Evolutionary conservation across 2,329 filamentous ascomycete genomes (phyloP), one percentile per base, ranked within the genome.

Genomic region (Penicillium sp.): DNA sequence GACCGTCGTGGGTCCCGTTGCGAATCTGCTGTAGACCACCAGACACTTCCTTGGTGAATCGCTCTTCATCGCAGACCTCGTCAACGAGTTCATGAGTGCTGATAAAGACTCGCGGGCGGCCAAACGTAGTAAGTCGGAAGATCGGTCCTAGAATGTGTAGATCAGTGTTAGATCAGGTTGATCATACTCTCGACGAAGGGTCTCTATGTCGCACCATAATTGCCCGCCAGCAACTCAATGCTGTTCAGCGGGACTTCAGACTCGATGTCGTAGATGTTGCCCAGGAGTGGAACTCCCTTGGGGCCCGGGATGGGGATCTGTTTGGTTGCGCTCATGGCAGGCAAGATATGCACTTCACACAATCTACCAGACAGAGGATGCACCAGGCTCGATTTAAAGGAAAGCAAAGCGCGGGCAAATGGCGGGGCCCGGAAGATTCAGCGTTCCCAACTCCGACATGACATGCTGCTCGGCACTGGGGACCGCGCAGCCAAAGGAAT

Each of bases 191-290:
- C 5, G 8, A 5, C 19, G 32, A 3, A 27, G n/a, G 21, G 19
- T 2, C 7, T 15, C 7, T 35, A 9, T 6, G 13, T 41, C 65
- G 50, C 56, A 82, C 83, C 84, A 64, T 86, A 86, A 43, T 75
- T 78, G 27, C 85, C 77, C 16, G 80, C 77, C 33, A 87, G 67
- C 8, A 75, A 69, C 4, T 63, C 58, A 14, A 86, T 61, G 16
- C 80, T 79, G 15, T 72, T 65, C 2, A 79, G 58, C 0, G 82
- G 78, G 15, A 76, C 70, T n/a, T 76, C 73, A 0, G 72, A 63
- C 42, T 83, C 77, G 47, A 89, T 74, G 48, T 85, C 80, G 38
- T 69, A 67, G 19, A 84, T 58, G 51, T 87, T 84, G 18, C 84
- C 84, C 16, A 87, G 47, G 17, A 87, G 60, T 1, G 82, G 84